These are phyloP conservation scores for Letharia lupina DNA, from an alignment of 495 filamentous ascomycete genomes.

Conservation along the genomic window DNA sequence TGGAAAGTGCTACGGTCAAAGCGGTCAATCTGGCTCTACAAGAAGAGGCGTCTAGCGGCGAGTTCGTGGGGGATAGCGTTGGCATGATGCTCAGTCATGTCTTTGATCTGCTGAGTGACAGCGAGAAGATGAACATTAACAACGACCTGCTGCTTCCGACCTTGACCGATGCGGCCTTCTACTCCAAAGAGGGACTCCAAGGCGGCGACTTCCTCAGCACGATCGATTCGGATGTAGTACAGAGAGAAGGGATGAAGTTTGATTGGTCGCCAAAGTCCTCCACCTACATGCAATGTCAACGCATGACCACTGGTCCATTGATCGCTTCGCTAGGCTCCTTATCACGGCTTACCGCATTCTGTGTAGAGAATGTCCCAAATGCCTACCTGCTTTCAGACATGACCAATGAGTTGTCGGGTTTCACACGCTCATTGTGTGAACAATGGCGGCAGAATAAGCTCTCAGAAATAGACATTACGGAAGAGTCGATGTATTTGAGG, in stretches of 20 bases:
- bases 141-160: conserved; percentile 70
- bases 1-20: conserved; percentile 69
- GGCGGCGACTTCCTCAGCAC: conserved; percentile 72
- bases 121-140: conserved; percentile 49
- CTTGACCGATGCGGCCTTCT: conserved; percentile 57
- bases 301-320: conserved; percentile 57
- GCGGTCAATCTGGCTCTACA: conserved; percentile 71
- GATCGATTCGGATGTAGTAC: conserved; percentile 66
- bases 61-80: conserved; percentile 53
- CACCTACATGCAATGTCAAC: conserved; percentile 49
- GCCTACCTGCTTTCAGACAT: conserved; percentile 52
- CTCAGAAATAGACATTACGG: conserved; percentile 69
- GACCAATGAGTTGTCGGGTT: conserved; percentile 63
- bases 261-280: conserved; percentile 58
- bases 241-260: conserved; percentile 54
- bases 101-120: conserved; percentile 64
- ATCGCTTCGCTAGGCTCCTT: conserved; percentile 70
- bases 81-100: conserved; percentile 69
- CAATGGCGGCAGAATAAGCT: conserved; percentile 82
- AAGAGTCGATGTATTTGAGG: conserved; percentile 62
- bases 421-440: conserved; percentile 60
- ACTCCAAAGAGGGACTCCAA: conserved; percentile 66
- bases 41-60: conserved; percentile 39
- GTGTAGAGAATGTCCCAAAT: conserved; percentile 57
- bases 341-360: conserved; percentile 65